Percentiles rank a stretch among this genome's conserved stretches.
phyloP scores from a whole-genome alignment of 257 asterid genomes.

The Rhazya stricta region DNA sequence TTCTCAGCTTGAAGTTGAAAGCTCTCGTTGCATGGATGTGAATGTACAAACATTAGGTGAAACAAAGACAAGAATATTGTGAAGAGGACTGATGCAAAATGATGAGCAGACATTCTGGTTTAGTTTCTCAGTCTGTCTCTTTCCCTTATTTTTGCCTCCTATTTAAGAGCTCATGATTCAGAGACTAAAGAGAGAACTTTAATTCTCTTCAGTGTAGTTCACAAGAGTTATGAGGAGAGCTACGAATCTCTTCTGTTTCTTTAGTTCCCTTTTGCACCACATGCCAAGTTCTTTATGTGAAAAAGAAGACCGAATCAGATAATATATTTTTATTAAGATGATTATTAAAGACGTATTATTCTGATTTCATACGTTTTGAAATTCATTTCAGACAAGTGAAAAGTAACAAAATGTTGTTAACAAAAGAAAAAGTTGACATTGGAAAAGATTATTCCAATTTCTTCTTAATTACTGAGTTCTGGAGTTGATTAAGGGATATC shows the following conservation, averaged over 20 bases:
- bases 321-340: too few relatives aligned
- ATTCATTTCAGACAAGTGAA: too few relatives aligned
- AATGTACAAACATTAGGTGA: neutral
- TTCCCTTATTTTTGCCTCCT: too few relatives aligned
- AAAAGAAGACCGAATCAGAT: neutral
- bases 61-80: neutral
- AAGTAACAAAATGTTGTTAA: too few relatives aligned
- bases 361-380: too few relatives aligned
- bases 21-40: slow-evolving; percentile 22
- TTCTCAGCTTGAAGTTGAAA: slow-evolving; percentile 22
- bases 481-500: too few relatives aligned
- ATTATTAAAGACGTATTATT: too few relatives aligned
- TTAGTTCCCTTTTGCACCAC: neutral
- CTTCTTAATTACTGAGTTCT: too few relatives aligned
- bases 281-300: neutral
- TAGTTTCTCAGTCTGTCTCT: too few relatives aligned
- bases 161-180: neutral
- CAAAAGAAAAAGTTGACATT: too few relatives aligned
- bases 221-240: slow-evolving; percentile 1
- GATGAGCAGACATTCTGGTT: neutral
- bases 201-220: slow-evolving; percentile 4
- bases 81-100: neutral
- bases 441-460: too few relatives aligned
- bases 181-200: neutral
- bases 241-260: neutral